phyloP scores from a whole-genome alignment of 345 rosid genomes.

The Melaleuca alternifolia region DNA sequence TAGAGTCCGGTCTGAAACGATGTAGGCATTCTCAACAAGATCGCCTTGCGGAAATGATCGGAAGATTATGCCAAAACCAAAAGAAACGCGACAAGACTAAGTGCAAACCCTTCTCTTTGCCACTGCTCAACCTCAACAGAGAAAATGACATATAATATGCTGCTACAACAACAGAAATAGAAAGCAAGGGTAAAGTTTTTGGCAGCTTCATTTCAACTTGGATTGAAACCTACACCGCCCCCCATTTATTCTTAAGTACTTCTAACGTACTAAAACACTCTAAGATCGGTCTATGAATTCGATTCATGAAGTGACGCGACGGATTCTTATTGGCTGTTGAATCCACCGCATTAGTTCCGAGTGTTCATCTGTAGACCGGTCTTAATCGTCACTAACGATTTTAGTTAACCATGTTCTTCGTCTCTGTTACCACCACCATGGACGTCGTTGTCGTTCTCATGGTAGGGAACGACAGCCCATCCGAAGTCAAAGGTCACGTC shows the following conservation, averaged over 20 bases:
- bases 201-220: background rate
- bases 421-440: background rate
- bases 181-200: background rate
- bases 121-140: background rate
- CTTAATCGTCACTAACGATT: background rate
- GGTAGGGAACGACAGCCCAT: constrained; percentile 14
- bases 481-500: constrained; percentile 45
- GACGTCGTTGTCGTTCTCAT: background rate
- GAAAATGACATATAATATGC: background rate
- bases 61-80: background rate
- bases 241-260: background rate
- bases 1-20: fast-evolving
- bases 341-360: background rate
- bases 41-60: background rate
- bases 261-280: background rate
- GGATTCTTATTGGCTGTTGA: background rate
- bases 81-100: background rate
- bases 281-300: background rate
- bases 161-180: background rate
- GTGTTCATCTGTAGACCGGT: background rate
- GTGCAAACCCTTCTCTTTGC: background rate
- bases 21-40: background rate
- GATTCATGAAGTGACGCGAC: background rate
- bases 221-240: background rate
- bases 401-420: background rate